Percentiles rank a stretch among this genome's conserved stretches.
Conservation (phyloP, 352 stramenopile genomes). For the Pythium oligandrum region DNA sequence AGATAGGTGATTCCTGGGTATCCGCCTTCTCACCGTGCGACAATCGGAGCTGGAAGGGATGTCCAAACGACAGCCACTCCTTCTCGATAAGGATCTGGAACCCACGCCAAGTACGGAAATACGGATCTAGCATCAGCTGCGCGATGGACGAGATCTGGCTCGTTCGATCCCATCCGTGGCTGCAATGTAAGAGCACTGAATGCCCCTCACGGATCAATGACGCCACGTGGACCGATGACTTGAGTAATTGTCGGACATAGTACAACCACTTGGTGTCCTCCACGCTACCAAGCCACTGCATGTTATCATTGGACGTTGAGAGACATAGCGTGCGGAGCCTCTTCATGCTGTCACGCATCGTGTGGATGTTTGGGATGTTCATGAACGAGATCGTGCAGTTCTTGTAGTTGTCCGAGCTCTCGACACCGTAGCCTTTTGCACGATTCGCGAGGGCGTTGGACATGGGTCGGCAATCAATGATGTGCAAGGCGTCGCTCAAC, state of each 20-base stretch:
- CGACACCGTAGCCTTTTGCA: conserved; percentile 92
- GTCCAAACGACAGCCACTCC: conserved; percentile 78
- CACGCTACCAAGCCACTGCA: conserved; percentile 88
- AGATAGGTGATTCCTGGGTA: conserved; percentile 79
- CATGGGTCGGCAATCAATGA: conserved; percentile 83
- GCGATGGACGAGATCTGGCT: conserved; percentile 84
- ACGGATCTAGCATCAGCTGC: conserved; percentile 73
- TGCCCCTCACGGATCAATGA: conserved; percentile 87
- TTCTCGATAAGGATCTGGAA: conserved; percentile 85
- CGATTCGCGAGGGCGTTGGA: conserved; percentile 72
- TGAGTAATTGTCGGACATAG: conserved; percentile 93
- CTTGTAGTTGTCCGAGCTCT: conserved; percentile 96
- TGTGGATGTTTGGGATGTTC: conserved; percentile 99
- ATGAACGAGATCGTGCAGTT: conserved; percentile 95
- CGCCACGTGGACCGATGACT: conserved; percentile 88
- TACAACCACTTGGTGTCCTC: conserved; percentile 97
- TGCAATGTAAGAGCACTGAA: conserved; percentile 81
- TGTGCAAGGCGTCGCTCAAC: conserved; percentile 65
- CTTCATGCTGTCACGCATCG: conserved; percentile 92
- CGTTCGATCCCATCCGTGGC: conserved; percentile 85
- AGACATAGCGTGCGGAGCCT: conserved; percentile 66
- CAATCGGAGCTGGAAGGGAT: conserved; percentile 76
- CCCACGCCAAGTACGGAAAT: conserved; percentile 70
- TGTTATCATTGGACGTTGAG: conserved; percentile 87
- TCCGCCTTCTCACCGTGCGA: conserved; percentile 76